Conservation (phyloP, 768 basidiomycete genomes). For the Amanita rimosa region DNA sequence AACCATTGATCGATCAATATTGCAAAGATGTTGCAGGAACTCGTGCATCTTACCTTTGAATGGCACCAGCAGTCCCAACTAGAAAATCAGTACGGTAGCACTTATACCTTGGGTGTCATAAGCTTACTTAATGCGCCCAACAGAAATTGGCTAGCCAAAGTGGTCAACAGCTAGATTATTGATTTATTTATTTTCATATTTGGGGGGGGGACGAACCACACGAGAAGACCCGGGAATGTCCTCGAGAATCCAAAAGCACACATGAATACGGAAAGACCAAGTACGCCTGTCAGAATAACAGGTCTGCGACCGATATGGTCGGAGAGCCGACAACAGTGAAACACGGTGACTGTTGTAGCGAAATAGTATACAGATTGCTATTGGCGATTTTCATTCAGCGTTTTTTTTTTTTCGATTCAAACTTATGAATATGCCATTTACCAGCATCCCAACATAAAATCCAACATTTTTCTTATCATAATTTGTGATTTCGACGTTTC, state of each 20-base stretch:
- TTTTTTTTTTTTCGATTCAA: no score
- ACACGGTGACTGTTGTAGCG: conserved; percentile 60
- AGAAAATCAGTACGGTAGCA: conserved; percentile 1
- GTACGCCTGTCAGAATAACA: conserved; percentile 55
- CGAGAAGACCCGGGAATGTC: conserved; percentile 52
- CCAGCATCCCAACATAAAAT: conserved; percentile 69
- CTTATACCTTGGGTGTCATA: background rate
- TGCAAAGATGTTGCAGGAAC: background rate
- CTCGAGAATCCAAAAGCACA: conserved; percentile 63
- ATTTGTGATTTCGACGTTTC: conserved; percentile 33
- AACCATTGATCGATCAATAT: background rate
- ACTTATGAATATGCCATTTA: conserved; percentile 13
- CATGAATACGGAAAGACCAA: conserved; percentile 58
- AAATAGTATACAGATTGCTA: conserved; percentile 73
- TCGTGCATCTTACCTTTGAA: conserved; percentile 30
- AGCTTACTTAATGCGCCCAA: conserved; percentile 58
- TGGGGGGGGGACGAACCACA: conserved; percentile 8
- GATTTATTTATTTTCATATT: background rate
- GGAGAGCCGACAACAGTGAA: conserved; percentile 67
- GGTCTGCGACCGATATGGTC: conserved; percentile 69
- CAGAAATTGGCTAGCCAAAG: conserved; percentile 41
- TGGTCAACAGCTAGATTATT: background rate
- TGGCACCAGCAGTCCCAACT: conserved; percentile 55
- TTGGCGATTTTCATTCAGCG: background rate
- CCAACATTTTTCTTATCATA: conserved; percentile 63